A percentile compares a stretch with the other conserved stretches of the same genome.
Evolutionary conservation across 768 basidiomycete genomes (phyloP).

Genomic region (Mycena rebaudengoi): DNA sequence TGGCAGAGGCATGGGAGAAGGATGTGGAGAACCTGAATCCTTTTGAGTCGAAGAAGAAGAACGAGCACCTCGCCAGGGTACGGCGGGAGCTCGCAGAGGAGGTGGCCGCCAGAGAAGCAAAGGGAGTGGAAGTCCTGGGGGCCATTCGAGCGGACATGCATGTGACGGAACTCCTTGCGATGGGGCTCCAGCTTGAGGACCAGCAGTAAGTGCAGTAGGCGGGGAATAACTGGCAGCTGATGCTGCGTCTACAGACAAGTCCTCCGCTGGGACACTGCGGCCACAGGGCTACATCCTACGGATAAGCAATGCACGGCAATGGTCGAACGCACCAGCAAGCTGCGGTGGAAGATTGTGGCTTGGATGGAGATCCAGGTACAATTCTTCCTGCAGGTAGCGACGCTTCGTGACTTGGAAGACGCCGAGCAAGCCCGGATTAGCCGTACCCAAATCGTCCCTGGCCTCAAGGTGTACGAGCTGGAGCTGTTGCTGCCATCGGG

Average conservation of each 20-base stretch:
- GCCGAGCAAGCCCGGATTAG: neutral
- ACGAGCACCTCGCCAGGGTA: constrained; percentile 16
- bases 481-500: constrained; percentile 34
- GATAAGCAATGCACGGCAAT: neutral
- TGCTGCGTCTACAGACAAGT: neutral
- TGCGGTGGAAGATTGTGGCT: neutral
- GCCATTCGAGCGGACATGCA: neutral
- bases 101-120: neutral
- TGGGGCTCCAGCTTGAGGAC: constrained; percentile 22
- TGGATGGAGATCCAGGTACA: neutral
- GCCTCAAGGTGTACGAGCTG: neutral
- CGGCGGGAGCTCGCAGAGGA: constrained; percentile 21
- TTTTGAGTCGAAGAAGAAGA: neutral
- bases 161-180: too few relatives aligned
- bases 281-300: neutral
- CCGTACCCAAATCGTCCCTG: neutral
- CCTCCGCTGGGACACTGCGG: neutral
- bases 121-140: neutral
- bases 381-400: neutral
- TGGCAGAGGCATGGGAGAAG: constrained; percentile 12
- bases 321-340: neutral
- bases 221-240: neutral
- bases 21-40: constrained; percentile 15
- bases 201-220: constrained; percentile 11
- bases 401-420: neutral